Evolutionary conservation across 2,329 filamentous ascomycete species (phyloP).

Genomic region (Fusarium denticulatum): DNA sequence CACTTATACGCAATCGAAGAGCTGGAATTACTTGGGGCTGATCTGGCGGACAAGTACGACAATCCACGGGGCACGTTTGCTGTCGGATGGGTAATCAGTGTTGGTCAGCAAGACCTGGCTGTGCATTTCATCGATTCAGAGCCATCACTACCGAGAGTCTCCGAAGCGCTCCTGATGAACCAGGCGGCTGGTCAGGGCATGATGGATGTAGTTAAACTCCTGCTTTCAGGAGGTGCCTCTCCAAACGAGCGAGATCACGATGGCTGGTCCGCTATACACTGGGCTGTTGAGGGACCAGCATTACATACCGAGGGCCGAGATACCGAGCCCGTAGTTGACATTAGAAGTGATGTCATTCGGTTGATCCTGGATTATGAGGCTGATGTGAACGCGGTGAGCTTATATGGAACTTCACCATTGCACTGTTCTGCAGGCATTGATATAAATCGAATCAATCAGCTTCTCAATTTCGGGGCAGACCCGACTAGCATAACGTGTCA

Average conservation of each 20-base stretch:
- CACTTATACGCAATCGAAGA: accelerated
- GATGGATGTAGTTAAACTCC: neutral
- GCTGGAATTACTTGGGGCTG: neutral
- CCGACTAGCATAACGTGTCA: neutral
- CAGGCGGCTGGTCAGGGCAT: neutral
- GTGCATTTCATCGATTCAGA: neutral
- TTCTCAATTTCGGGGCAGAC: too few species aligned
- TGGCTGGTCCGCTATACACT: neutral
- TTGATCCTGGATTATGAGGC: neutral
- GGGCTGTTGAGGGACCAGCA: neutral
- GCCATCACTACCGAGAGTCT: neutral
- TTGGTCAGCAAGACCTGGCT: neutral
- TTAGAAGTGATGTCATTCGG: too few species aligned
- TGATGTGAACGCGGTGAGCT: neutral
- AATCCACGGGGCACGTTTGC: neutral
- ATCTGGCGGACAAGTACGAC: neutral
- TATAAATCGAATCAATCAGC: too few species aligned
- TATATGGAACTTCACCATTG: neutral
- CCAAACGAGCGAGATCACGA: neutral
- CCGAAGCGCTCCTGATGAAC: neutral
- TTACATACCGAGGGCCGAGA: neutral
- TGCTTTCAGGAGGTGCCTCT: neutral
- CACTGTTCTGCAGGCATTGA: neutral
- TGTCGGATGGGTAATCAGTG: neutral
- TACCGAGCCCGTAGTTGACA: too few species aligned